phyloP scores from a whole-genome alignment of 192 early-diverging fungal species.

The Jimgerdemannia lactiflua region DNA sequence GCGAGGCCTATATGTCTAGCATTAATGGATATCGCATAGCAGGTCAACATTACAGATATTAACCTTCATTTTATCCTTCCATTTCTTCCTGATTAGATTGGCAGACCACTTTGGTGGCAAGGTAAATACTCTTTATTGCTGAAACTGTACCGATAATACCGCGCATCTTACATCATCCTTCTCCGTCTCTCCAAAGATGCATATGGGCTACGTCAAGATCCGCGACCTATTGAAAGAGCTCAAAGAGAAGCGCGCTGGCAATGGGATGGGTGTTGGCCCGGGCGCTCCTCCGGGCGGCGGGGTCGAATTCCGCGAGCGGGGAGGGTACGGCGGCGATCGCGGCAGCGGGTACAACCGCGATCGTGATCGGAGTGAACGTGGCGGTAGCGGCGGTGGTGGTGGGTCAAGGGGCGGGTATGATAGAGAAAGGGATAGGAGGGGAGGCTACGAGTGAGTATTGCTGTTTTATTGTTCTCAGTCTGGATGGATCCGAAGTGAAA shows the following conservation, averaged over 20 bases:
- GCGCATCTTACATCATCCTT: background rate
- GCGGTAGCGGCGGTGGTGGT: conserved; percentile 19
- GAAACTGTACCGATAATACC: background rate
- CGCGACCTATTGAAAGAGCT: conserved; percentile 49
- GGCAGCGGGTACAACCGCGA: conserved; percentile 5
- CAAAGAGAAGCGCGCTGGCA: conserved; percentile 16
- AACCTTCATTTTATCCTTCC: no score
- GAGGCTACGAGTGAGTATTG: background rate
- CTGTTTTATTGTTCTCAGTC: background rate
- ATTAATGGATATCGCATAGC: background rate
- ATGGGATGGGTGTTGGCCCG: background rate
- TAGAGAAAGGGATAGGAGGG: background rate
- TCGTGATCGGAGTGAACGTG: conserved; percentile 13
- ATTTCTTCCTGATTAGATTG: background rate
- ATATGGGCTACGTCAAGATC: conserved; percentile 49
- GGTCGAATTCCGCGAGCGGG: background rate
- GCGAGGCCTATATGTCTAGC: background rate
- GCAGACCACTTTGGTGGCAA: conserved; percentile 53
- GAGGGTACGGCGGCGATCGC: background rate
- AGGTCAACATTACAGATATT: no score
- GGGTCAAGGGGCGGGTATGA: background rate
- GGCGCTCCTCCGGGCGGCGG: background rate
- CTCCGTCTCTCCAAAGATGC: conserved; percentile 35
- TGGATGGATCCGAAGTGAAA: background rate
- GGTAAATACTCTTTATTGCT: conserved; percentile 14